A percentile compares a stretch with the other conserved stretches of the same genome.
Evolutionary conservation across 1,284 basidiomycete species (phyloP).

Genomic region (Paramarasmius palmivorus): DNA sequence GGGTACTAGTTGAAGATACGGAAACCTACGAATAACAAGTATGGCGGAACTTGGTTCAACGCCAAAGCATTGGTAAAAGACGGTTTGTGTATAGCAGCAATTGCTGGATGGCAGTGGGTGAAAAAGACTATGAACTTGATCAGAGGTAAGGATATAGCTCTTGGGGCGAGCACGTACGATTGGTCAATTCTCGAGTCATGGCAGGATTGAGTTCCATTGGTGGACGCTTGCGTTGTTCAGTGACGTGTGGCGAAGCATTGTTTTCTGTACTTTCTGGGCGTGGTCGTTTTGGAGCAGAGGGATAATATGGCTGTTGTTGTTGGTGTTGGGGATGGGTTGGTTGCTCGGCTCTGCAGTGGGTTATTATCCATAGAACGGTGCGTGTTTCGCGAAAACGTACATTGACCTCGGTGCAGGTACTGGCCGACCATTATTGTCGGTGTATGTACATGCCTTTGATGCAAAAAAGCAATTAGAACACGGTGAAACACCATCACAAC

Average conservation of each 20-base stretch:
- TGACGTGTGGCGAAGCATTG: slow-evolving; percentile 32
- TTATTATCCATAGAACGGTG: slow-evolving; percentile 13
- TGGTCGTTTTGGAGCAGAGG: background rate
- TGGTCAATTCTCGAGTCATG: slow-evolving; percentile 72
- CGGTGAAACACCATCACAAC: slow-evolving; percentile 82
- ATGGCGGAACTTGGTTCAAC: slow-evolving; percentile 61
- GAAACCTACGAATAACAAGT: slow-evolving; percentile 45
- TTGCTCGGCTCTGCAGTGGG: slow-evolving; percentile 8
- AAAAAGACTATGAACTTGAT: slow-evolving; percentile 63
- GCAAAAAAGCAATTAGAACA: slow-evolving; percentile 85
- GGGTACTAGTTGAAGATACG: background rate
- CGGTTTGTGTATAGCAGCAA: slow-evolving; percentile 73
- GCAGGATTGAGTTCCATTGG: slow-evolving; percentile 55
- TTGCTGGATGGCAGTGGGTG: slow-evolving; percentile 74
- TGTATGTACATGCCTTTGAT: slow-evolving; percentile 78
- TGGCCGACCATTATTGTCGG: slow-evolving; percentile 72
- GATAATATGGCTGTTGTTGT: slow-evolving; percentile 1
- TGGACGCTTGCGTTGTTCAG: slow-evolving; percentile 31
- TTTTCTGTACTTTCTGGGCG: background rate
- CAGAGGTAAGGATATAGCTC: slow-evolving; percentile 8
- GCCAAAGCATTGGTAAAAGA: slow-evolving; percentile 66
- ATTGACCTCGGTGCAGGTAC: slow-evolving; percentile 64
- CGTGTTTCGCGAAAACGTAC: background rate
- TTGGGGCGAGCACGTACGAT: slow-evolving; percentile 47
- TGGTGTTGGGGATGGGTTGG: background rate